Conservation (phyloP, 371 early-diverging fungal species). For the Apophysomyces variabilis region DNA sequence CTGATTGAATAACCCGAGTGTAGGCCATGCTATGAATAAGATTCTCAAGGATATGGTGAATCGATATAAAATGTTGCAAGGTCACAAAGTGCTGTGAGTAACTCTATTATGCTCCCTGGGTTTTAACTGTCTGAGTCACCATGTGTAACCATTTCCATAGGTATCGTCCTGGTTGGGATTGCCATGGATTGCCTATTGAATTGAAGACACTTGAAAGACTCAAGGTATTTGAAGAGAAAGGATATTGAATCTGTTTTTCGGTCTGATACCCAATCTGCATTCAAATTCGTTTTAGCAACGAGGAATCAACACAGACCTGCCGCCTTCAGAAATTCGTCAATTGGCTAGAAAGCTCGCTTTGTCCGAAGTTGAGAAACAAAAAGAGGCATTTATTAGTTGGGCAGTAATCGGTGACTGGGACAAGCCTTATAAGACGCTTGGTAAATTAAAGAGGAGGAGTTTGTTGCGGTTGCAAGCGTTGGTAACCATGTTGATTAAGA, state of each 20-base stretch:
- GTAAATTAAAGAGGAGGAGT: slow-evolving; percentile 22
- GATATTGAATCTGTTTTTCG: background rate
- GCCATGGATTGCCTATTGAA: slow-evolving; percentile 97
- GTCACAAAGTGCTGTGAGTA: slow-evolving; percentile 78
- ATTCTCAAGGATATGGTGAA: slow-evolving; percentile 94
- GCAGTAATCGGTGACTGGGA: slow-evolving; percentile 89
- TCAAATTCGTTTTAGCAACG: slow-evolving; percentile 24
- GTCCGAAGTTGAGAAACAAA: slow-evolving; percentile 71
- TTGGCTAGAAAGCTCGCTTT: slow-evolving; percentile 74
- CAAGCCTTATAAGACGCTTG: slow-evolving; percentile 77
- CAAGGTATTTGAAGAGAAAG: slow-evolving; percentile 35
- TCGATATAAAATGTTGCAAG: slow-evolving; percentile 86
- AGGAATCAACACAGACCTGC: slow-evolving; percentile 33
- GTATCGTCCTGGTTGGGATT: slow-evolving; percentile 96
- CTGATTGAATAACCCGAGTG: no score
- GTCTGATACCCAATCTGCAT: background rate
- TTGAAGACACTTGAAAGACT: slow-evolving; percentile 82
- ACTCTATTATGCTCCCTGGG: no score
- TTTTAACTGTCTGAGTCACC: background rate
- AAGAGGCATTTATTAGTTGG: slow-evolving; percentile 70
- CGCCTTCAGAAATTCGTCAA: slow-evolving; percentile 70
- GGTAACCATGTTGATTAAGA: slow-evolving; percentile 30
- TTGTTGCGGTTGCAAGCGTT: background rate
- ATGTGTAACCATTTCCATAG: slow-evolving; percentile 29
- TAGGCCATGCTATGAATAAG: slow-evolving; percentile 93